Evolutionary conservation across 2,329 filamentous ascomycete genomes (phyloP).

Genomic region (Clarireedia sp.): DNA sequence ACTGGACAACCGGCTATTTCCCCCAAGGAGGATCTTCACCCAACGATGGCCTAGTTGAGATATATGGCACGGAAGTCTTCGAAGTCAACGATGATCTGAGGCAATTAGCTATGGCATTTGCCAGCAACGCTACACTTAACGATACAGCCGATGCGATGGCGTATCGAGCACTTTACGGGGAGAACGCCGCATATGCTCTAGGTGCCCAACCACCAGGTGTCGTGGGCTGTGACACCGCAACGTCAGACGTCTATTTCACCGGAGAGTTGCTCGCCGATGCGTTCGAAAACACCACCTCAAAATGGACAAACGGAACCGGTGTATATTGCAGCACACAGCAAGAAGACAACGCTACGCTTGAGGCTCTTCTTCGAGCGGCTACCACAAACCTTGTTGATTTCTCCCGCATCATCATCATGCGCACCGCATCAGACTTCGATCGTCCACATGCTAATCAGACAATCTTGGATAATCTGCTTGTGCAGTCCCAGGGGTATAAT

Average conservation of each 20-base stretch:
- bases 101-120: conserved; percentile 38
- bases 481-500: conserved; percentile 39
- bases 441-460: conserved; percentile 50
- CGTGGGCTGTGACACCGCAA: conserved; percentile 58
- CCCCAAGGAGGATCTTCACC: conserved; percentile 49
- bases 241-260: conserved; percentile 64
- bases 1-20: conserved; percentile 60
- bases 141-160: conserved; percentile 40
- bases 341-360: conserved; percentile 62
- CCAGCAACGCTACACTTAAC: conserved; percentile 40
- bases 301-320: conserved; percentile 59
- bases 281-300: conserved; percentile 53
- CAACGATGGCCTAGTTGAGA: conserved; percentile 42
- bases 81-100: conserved; percentile 53
- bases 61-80: conserved; percentile 62
- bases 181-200: not conserved
- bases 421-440: conserved; percentile 62
- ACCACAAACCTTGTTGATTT: conserved; percentile 53
- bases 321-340: conserved; percentile 62
- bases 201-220: conserved; percentile 2
- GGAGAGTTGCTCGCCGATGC: conserved; percentile 50
- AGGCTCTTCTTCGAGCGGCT: conserved; percentile 52
- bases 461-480: conserved; percentile 47
- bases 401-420: conserved; percentile 55
- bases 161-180: conserved; percentile 46